phyloP scores from a whole-genome alignment of 1,139 yeast species.

The Taphrina populina region DNA sequence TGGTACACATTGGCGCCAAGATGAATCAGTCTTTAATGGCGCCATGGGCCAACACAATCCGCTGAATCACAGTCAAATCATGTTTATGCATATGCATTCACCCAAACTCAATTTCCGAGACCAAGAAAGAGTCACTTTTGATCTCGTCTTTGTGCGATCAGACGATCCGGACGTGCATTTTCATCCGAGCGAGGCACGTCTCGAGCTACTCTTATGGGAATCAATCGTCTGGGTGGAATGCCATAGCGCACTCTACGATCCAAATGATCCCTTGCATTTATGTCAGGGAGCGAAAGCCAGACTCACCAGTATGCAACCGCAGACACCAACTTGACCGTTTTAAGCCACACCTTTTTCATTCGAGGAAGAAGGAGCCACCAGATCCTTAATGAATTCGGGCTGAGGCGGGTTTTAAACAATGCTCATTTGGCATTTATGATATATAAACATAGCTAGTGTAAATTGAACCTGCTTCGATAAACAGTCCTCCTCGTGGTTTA shows the following conservation, averaged over 20 bases:
- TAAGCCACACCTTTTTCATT: too few species aligned
- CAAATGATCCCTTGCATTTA: neutral
- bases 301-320: neutral
- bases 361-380: too few species aligned
- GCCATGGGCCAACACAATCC: constrained; percentile 25
- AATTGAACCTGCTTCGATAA: too few species aligned
- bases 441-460: too few species aligned
- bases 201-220: constrained; percentile 17
- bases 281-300: constrained; percentile 1
- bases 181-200: neutral
- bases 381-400: too few species aligned
- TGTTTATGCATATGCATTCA: constrained; percentile 27
- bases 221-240: constrained; percentile 19
- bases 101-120: constrained; percentile 9
- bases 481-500: too few species aligned
- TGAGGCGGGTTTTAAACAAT: too few species aligned
- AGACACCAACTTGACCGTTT: too few species aligned
- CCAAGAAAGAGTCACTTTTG: constrained; percentile 9
- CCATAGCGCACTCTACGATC: neutral
- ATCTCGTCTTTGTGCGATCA: constrained; percentile 14
- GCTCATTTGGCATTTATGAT: too few species aligned
- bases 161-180: constrained; percentile 17
- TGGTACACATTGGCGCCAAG: constrained; percentile 19
- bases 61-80: constrained; percentile 17
- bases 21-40: constrained; percentile 16